Evolutionary conservation across 73 alveolate genomes (phyloP).

Genomic region (Paraurostyla sp.): DNA sequence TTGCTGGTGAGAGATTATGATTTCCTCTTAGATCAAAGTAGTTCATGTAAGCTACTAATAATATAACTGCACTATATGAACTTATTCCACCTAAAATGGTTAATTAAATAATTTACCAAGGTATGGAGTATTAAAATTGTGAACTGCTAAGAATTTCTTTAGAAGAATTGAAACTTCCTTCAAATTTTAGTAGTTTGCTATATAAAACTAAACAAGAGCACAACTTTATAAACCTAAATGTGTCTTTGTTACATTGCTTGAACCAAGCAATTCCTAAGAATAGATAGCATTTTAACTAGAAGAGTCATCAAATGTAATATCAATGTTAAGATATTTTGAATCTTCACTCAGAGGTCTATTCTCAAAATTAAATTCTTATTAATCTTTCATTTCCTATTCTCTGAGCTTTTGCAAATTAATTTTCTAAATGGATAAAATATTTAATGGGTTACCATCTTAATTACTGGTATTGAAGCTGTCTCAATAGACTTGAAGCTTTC

Average conservation of each 20-base stretch:
- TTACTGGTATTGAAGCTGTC: constrained; percentile 78
- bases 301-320: constrained; percentile 76
- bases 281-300: neutral
- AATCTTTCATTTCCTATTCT: neutral
- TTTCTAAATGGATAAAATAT: neutral
- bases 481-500: constrained; percentile 82
- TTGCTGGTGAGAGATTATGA: constrained; percentile 35
- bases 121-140: constrained; percentile 64
- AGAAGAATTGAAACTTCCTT: constrained; percentile 58
- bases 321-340: constrained; percentile 27
- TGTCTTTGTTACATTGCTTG: constrained; percentile 18
- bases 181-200: constrained; percentile 54
- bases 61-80: constrained; percentile 65
- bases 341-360: constrained; percentile 22
- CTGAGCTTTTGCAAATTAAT: constrained; percentile 13
- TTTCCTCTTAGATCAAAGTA: constrained; percentile 37
- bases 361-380: neutral
- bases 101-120: constrained; percentile 37
- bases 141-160: constrained; percentile 52
- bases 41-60: constrained; percentile 71
- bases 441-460: constrained; percentile 44
- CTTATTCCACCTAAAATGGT: constrained; percentile 67
- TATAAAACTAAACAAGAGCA: constrained; percentile 53
- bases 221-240: constrained; percentile 71
- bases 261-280: neutral